Base-by-base conservation (phyloP, 495 filamentous ascomycete genomes). In the Copromyces sp. region DNA sequence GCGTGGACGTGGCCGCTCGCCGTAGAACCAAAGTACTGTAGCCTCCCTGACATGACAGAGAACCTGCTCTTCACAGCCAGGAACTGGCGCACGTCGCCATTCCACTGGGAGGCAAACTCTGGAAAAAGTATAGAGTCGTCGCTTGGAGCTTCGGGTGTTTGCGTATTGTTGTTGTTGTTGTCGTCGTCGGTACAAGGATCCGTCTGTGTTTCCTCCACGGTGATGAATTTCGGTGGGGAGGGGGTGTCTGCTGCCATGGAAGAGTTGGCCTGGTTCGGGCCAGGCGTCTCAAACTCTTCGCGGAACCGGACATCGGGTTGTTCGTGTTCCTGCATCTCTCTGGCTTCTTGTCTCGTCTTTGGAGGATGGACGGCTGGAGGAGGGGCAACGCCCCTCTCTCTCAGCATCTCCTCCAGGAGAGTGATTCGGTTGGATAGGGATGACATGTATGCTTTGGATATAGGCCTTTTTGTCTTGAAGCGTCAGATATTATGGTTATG, bases 361-460 rank as follows among this genome's bases (percentile, higher is more conserved):
- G 86, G 86, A 2, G 86, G 86, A 73, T 88, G 84, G 40, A 82
- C 78, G 53, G 85, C 84, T 4, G 85, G 84, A 24, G 86, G 86
- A 39, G 84, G 81, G 9, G 78, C 79, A n/a, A 81, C 80, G 38
- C 85, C 86, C 9, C 77, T 80, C 45, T 87, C 85, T 69, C 79
- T 77, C 40, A 88, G 77, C 83, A 88, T 84, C 29, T 70, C 75
- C 75, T 88, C 86, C 7, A 88, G 74, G 39, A 87, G 42, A 9
- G 78, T 74, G n/a, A 88, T 85, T 17, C 86, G 81, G 72, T 82
- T 82, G 39, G 86, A 85, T 37, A 88, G 75, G 6, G 85, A 85
- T 44, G 83, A 86, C 82, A 88, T 85, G 80, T 88, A 88, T 68
- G 85, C 86, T 75, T 86, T 82, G 8, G 86, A 88, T 37, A 88